Evolutionary conservation across 2,329 filamentous ascomycete genomes (phyloP).

Genomic region (Endoconidiophora laricicola): DNA sequence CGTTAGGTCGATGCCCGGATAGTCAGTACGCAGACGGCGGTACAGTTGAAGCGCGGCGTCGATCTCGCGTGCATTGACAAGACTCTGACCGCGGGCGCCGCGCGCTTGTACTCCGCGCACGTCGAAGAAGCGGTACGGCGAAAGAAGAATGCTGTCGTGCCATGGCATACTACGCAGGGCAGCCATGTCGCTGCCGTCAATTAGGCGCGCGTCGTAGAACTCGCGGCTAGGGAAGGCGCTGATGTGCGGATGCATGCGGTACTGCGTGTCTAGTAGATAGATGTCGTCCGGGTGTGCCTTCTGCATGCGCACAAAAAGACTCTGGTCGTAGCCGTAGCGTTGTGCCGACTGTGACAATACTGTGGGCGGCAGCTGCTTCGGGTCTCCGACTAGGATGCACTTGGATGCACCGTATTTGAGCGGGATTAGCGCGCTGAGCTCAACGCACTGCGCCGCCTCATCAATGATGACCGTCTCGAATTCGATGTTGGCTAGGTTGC

Average conservation of each 20-base stretch:
- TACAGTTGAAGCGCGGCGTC: constrained; percentile 77
- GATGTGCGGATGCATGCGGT: constrained; percentile 98
- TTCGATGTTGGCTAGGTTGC: constrained; percentile 77
- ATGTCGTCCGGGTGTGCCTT: constrained; percentile 75
- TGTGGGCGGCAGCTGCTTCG: constrained; percentile 89
- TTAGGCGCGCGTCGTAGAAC: constrained; percentile 78
- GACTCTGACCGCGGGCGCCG: constrained; percentile 69
- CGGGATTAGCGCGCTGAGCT: constrained; percentile 88
- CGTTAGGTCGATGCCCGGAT: constrained; percentile 48
- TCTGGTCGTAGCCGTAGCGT: constrained; percentile 89
- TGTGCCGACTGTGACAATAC: constrained; percentile 89
- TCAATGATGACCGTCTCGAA: constrained; percentile 98
- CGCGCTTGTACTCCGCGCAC: constrained; percentile 74
- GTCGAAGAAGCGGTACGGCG: constrained; percentile 94
- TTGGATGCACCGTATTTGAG: constrained; percentile 95
- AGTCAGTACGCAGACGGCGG: constrained; percentile 60
- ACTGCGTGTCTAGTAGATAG: constrained; percentile 91
- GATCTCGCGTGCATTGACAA: constrained; percentile 78
- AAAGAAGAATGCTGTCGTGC: constrained; percentile 68
- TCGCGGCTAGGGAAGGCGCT: constrained; percentile 76
- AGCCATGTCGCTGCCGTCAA: constrained; percentile 75
- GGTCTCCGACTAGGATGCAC: constrained; percentile 93
- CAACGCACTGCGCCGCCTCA: constrained; percentile 94
- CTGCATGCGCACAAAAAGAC: constrained; percentile 96
- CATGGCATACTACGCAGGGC: constrained; percentile 61